Percentiles rank a stretch among this genome's conserved stretches.
Conservation (phyloP, 192 early-diverging fungal genomes). For the Rhizoclosmatium globosum region DNA sequence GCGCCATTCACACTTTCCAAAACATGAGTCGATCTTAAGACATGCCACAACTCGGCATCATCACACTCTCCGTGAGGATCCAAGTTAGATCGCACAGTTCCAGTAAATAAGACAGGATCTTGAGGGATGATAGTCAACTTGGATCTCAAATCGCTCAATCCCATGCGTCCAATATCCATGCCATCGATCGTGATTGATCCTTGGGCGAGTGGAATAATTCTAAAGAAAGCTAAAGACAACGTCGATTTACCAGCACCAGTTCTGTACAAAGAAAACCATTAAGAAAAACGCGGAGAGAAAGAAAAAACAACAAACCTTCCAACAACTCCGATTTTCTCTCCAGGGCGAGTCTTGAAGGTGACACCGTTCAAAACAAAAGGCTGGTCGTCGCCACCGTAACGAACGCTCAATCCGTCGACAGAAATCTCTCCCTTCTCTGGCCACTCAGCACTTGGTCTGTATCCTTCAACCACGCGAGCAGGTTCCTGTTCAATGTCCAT, state of each 20-base stretch:
- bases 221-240: slow-evolving; percentile 58
- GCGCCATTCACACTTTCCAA: slow-evolving; percentile 42
- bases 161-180: slow-evolving; percentile 66
- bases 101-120: slow-evolving; percentile 67
- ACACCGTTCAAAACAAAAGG: slow-evolving; percentile 60
- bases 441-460: slow-evolving; percentile 37
- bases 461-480: slow-evolving; percentile 8
- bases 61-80: slow-evolving; percentile 71
- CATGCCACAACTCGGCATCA: slow-evolving; percentile 71
- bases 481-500: slow-evolving; percentile 80
- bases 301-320: slow-evolving; percentile 38
- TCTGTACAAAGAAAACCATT: slow-evolving; percentile 34
- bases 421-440: slow-evolving; percentile 57
- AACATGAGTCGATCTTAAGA: slow-evolving; percentile 65
- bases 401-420: slow-evolving; percentile 63
- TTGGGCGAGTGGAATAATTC: slow-evolving; percentile 48
- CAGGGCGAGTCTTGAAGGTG: slow-evolving; percentile 37
- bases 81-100: slow-evolving; percentile 83
- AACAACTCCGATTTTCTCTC: slow-evolving; percentile 62
- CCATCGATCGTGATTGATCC: slow-evolving; percentile 72
- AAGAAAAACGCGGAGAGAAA: too few relatives aligned
- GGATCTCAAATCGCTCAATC: slow-evolving; percentile 67
- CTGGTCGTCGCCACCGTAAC: slow-evolving; percentile 65
- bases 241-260: slow-evolving; percentile 79
- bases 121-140: slow-evolving; percentile 88